phyloP scores from a whole-genome alignment of 441 rosid species.

The Biscutella laevigata region DNA sequence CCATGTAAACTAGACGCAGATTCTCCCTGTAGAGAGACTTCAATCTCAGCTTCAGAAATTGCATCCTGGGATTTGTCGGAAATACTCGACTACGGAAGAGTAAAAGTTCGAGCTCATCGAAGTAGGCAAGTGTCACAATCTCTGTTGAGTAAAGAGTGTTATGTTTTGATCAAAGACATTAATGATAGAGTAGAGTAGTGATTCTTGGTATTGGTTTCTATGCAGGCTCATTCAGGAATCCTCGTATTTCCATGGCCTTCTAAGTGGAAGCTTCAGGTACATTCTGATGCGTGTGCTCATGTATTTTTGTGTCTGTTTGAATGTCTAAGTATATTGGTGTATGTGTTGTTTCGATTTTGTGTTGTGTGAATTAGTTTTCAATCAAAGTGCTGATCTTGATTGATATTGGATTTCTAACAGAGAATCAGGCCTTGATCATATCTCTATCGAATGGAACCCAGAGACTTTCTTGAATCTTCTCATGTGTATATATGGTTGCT shows the following conservation, averaged over 20 bases:
- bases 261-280: slow-evolving; percentile 67
- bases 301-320: background rate
- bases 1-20: slow-evolving; percentile 20
- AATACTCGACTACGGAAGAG: slow-evolving; percentile 34
- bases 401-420: slow-evolving; percentile 31
- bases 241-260: slow-evolving; percentile 55
- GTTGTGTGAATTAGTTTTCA: background rate
- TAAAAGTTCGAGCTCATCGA: slow-evolving; percentile 47
- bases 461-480: slow-evolving; percentile 45
- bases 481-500: slow-evolving; percentile 40
- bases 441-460: slow-evolving; percentile 48
- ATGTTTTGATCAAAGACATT: too few species aligned
- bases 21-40: slow-evolving; percentile 12
- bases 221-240: slow-evolving; percentile 54
- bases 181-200: background rate
- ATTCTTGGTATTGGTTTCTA: background rate
- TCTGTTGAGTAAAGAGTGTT: background rate
- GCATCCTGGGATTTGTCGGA: slow-evolving; percentile 38
- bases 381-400: background rate
- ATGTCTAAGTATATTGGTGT: background rate
- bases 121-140: slow-evolving; percentile 29
- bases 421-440: slow-evolving; percentile 41
- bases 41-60: slow-evolving; percentile 45
- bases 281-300: background rate
- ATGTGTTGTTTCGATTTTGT: background rate